phyloP scores from a whole-genome alignment of 1,139 yeast genomes.

The Candida mesenterica region DNA sequence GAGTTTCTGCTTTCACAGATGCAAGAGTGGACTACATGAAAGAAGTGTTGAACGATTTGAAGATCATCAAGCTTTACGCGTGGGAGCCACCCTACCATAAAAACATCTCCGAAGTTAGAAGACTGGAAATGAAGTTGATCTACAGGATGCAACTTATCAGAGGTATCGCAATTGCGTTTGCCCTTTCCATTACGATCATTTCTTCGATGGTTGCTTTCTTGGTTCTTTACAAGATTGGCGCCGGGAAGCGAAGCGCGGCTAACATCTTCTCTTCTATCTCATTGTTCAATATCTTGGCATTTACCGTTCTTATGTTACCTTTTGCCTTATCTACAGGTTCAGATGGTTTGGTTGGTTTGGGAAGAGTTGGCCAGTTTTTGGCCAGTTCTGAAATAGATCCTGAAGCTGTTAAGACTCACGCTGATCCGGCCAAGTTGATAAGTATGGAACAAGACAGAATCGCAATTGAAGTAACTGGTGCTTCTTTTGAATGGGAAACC shows the following conservation, averaged over 20 bases:
- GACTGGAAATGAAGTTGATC: slow-evolving; percentile 48
- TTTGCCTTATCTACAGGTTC: slow-evolving; percentile 64
- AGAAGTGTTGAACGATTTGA: slow-evolving; percentile 63
- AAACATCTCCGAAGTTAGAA: slow-evolving; percentile 44
- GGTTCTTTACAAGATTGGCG: slow-evolving; percentile 53
- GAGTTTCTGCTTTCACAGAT: slow-evolving; percentile 54
- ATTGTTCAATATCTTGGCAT: slow-evolving; percentile 60
- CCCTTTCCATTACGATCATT: slow-evolving; percentile 59
- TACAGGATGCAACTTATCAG: slow-evolving; percentile 52
- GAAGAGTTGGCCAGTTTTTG: slow-evolving; percentile 57
- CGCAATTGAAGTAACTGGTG: slow-evolving; percentile 15
- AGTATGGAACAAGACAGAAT: slow-evolving; percentile 16
- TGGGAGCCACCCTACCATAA: slow-evolving; percentile 65
- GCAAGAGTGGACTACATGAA: slow-evolving; percentile 57
- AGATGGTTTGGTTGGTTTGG: slow-evolving; percentile 64
- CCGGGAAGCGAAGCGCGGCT: slow-evolving; percentile 56
- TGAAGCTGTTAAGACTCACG: slow-evolving; percentile 18
- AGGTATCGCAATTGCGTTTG: slow-evolving; percentile 58
- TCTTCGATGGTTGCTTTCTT: slow-evolving; percentile 76
- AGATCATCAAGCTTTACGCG: slow-evolving; percentile 63
- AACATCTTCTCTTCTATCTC: slow-evolving; percentile 75
- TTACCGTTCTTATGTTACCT: slow-evolving; percentile 61
- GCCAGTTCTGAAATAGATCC: slow-evolving; percentile 25
- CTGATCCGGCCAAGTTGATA: slow-evolving; percentile 13
- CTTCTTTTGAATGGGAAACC: slow-evolving; percentile 68